Conservation (phyloP, 257 asterid species). For the Osmanthus fragrans region DNA sequence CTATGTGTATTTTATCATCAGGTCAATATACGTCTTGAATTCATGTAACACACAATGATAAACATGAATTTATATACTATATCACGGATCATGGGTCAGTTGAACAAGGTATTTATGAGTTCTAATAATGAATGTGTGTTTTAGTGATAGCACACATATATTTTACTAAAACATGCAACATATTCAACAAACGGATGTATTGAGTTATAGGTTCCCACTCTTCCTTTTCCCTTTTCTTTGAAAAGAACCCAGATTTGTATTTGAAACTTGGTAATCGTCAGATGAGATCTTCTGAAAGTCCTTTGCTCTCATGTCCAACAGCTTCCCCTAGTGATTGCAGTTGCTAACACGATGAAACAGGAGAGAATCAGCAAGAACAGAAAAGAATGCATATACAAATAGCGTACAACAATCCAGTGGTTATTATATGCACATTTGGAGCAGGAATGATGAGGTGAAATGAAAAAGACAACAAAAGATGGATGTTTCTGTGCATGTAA, state of each 20-base stretch:
- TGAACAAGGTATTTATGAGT: not conserved
- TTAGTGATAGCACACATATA: not conserved
- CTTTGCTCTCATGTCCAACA: constrained; percentile 76
- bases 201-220: constrained; percentile 12
- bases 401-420: not conserved
- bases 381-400: not conserved
- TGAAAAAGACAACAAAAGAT: not conserved
- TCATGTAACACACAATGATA: not conserved
- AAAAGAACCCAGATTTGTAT: constrained; percentile 59
- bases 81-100: not conserved
- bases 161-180: not conserved
- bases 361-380: not conserved
- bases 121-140: not conserved
- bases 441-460: not conserved
- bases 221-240: constrained; percentile 40
- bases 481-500: not conserved
- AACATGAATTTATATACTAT: not conserved
- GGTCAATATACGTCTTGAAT: not conserved
- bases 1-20: not conserved
- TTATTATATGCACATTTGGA: not conserved
- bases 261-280: constrained; percentile 72
- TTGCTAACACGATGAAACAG: constrained; percentile 42
- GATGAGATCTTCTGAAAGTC: constrained; percentile 71
- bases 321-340: constrained; percentile 78
- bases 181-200: not conserved